Base-by-base conservation (phyloP, 495 filamentous ascomycete species). In the Alectoria sarmentosa region DNA sequence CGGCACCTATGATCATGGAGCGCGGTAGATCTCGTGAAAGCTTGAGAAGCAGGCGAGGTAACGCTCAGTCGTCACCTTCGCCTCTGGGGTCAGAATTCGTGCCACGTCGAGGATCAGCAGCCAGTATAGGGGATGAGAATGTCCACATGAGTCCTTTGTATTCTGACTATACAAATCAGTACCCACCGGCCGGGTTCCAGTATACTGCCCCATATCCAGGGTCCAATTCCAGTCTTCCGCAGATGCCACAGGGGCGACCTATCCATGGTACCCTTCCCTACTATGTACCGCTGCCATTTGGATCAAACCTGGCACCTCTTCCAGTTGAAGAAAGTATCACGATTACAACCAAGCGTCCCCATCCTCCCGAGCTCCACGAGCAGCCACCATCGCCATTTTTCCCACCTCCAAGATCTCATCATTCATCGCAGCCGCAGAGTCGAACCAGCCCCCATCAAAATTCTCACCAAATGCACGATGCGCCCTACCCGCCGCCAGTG, bases 1-100 rank as follows among this genome's bases (percentile, higher is more conserved):
- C 68, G 57, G 23, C 59, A 52, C 61, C 63, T 64, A 52, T 56
- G n/a, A 63, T 64, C 21, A 30, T 76, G 36, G 73, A 72, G 34
- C 72, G 70, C 60, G 75, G 73, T 34, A 64, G 71, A n/a, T 78
- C 78, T 23, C 68, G 60, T 1, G 77, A 79, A 46, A 76, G 76
- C 19, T 64, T 78, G 10, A 65, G 72, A 46, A 69, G 66, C 41
- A 63, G 72, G 36, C 62, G 65, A 58, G 71, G 70, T 46, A 72
- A 74, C 62, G 34, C 69, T 15, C 72, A 71, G 48, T 68, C 71
- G 0, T 77, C 77, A 3, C 68, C 71, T 0, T 77, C 77, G 8
- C 75, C 78, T 2, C 63, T 79, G 19, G 67, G 73, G 10, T 68
- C 67, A 0, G 78, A 81, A 32, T 65, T 76, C 61, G 64, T 69